phyloP scores from a whole-genome alignment of 2,329 filamentous ascomycete species.

The Domatiomyces globalis region DNA sequence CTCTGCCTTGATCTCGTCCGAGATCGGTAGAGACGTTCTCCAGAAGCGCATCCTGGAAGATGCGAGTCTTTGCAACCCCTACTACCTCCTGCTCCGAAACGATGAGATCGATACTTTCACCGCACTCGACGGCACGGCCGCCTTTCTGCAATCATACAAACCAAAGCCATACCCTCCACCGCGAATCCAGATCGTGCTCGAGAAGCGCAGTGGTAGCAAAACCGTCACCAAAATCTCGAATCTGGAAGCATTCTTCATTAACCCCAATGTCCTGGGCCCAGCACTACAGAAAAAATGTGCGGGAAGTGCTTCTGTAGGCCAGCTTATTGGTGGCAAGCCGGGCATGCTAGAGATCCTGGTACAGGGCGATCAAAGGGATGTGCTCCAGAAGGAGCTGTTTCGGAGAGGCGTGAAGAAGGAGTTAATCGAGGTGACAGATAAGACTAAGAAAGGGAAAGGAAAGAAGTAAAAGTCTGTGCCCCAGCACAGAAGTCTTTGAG shows the following conservation, averaged over 20 bases:
- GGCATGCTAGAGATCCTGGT: conserved; percentile 54
- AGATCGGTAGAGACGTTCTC: conserved; percentile 46
- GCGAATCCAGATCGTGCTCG: conserved; percentile 45
- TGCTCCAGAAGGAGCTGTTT: conserved; percentile 44
- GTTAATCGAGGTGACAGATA: conserved; percentile 53
- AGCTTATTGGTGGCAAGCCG: conserved; percentile 47
- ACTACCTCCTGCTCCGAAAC: conserved; percentile 43
- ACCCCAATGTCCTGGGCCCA: conserved; percentile 46
- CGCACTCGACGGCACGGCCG: conserved; percentile 17
- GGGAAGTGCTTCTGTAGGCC: conserved; percentile 51
- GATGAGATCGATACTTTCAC: conserved; percentile 25
- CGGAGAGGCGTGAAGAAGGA: conserved; percentile 43
- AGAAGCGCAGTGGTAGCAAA: conserved; percentile 53
- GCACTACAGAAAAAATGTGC: conserved; percentile 55
- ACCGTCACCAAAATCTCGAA: conserved; percentile 49
- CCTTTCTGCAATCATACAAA: conserved; percentile 30
- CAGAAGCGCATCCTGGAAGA: conserved; percentile 44
- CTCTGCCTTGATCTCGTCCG: conserved; percentile 41
- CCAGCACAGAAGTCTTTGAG: background rate
- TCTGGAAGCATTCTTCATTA: conserved; percentile 47
- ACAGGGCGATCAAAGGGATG: conserved; percentile 51
- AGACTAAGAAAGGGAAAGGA: conserved; percentile 40
- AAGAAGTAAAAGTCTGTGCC: background rate
- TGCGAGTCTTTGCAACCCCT: conserved; percentile 35
- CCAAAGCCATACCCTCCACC: conserved; percentile 47